These are phyloP conservation scores for Helotiales sp. DNA, from an alignment of 2,329 filamentous ascomycete genomes.

Conservation along the genomic window DNA sequence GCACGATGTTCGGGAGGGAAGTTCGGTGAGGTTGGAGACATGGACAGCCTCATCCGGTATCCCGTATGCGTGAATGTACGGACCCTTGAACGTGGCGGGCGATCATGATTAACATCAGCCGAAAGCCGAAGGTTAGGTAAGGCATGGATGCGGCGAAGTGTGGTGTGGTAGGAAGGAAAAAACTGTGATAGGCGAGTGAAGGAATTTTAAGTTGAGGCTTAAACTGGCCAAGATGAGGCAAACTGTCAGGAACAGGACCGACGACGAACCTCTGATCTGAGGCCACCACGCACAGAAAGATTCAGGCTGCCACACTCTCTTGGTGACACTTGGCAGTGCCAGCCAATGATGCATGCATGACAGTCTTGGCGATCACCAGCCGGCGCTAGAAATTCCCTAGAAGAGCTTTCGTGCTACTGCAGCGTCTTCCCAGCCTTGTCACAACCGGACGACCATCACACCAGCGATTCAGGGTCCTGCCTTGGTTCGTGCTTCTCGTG, in stretches of 20 bases:
- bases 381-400: slow-evolving; percentile 19
- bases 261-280: too few relatives aligned
- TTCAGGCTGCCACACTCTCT: background rate
- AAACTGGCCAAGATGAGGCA: too few relatives aligned
- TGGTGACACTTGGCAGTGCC: too few relatives aligned
- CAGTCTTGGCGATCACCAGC: background rate
- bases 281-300: too few relatives aligned
- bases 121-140: background rate
- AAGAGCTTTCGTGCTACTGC: slow-evolving; percentile 10
- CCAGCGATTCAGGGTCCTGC: slow-evolving; percentile 2
- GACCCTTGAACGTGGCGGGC: background rate
- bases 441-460: background rate
- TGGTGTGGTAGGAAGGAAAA: background rate
- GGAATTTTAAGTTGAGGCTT: too few relatives aligned
- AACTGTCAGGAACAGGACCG: too few relatives aligned
- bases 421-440: slow-evolving; percentile 7
- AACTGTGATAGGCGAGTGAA: background rate
- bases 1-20: background rate
- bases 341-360: too few relatives aligned
- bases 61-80: background rate
- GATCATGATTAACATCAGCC: slow-evolving; percentile 3
- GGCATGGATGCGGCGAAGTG: too few relatives aligned
- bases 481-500: background rate
- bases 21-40: background rate
- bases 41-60: background rate